Conservation (phyloP, 1,284 basidiomycete genomes). For the Trichosporon inkin region DNA sequence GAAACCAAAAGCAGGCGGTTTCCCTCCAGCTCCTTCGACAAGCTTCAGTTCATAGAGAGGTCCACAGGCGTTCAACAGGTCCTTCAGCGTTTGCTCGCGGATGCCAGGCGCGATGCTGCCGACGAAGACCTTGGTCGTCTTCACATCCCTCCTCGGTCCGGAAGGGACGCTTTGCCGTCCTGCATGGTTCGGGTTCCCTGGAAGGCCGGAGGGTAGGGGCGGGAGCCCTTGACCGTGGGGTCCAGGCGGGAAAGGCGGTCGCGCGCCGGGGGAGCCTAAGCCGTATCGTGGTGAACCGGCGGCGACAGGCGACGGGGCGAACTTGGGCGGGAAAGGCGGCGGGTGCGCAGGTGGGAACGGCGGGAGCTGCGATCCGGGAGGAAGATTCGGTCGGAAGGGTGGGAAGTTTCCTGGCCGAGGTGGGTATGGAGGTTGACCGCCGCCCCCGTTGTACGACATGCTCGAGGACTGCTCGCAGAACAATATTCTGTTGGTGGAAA, state of each 20-base stretch:
- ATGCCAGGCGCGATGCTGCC: constrained; percentile 94
- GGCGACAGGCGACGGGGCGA: neutral
- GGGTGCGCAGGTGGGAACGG: constrained; percentile 1
- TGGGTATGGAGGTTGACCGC: constrained; percentile 16
- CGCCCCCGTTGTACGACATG: constrained; percentile 14
- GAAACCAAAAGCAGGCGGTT: constrained; percentile 92
- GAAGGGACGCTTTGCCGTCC: neutral
- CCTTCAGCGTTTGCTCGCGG: constrained; percentile 67
- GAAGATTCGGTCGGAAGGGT: constrained; percentile 34
- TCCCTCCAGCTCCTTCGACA: constrained; percentile 79
- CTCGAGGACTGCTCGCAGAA: neutral
- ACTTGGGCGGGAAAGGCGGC: constrained; percentile 22
- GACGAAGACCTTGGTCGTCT: constrained; percentile 68
- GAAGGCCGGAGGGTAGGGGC: constrained; percentile 24
- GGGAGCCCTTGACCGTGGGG: constrained; percentile 22
- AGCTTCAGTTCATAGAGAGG: constrained; percentile 81
- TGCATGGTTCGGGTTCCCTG: constrained; percentile 22
- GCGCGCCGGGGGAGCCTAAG: neutral
- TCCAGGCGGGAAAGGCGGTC: constrained; percentile 7
- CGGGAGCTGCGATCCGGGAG: constrained; percentile 21
- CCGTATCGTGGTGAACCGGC: neutral
- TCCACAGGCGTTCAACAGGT: constrained; percentile 77
- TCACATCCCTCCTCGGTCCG: constrained; percentile 37
- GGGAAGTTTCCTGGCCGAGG: constrained; percentile 24
- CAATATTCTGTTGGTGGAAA: neutral